phyloP scores from a whole-genome alignment of 768 basidiomycete genomes.

The Mycena pura region DNA sequence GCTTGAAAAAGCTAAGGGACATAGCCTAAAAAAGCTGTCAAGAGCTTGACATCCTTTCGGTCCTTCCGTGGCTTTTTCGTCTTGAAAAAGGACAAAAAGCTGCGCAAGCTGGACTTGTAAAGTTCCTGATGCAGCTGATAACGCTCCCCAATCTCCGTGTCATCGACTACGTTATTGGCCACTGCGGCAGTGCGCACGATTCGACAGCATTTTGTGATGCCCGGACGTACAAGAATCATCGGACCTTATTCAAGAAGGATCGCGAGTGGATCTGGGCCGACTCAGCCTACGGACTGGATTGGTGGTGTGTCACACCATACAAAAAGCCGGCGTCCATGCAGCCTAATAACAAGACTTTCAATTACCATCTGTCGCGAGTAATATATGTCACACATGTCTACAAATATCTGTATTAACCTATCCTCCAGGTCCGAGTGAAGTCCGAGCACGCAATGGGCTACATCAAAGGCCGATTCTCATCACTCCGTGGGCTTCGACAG shows the following conservation, averaged over 20 bases:
- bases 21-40: too few relatives aligned
- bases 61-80: too few relatives aligned
- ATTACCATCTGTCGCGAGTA: too few relatives aligned
- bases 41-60: too few relatives aligned
- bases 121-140: too few relatives aligned
- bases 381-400: constrained; percentile 31
- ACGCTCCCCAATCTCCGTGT: constrained; percentile 35
- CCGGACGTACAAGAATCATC: constrained; percentile 14
- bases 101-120: too few relatives aligned
- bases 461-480: constrained; percentile 35
- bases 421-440: constrained; percentile 30
- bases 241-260: constrained; percentile 12
- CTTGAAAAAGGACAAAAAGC: too few relatives aligned
- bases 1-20: too few relatives aligned
- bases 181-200: constrained; percentile 35
- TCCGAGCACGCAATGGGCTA: constrained; percentile 36
- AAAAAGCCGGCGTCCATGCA: constrained; percentile 33
- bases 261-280: constrained; percentile 36
- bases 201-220: constrained; percentile 26
- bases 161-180: constrained; percentile 35
- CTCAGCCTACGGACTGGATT: constrained; percentile 36
- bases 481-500: constrained; percentile 31
- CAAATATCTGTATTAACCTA: background rate
- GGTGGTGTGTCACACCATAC: constrained; percentile 37
- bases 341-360: too few relatives aligned